Conservation (phyloP, 345 rosid species). For the Acer saccharum region DNA sequence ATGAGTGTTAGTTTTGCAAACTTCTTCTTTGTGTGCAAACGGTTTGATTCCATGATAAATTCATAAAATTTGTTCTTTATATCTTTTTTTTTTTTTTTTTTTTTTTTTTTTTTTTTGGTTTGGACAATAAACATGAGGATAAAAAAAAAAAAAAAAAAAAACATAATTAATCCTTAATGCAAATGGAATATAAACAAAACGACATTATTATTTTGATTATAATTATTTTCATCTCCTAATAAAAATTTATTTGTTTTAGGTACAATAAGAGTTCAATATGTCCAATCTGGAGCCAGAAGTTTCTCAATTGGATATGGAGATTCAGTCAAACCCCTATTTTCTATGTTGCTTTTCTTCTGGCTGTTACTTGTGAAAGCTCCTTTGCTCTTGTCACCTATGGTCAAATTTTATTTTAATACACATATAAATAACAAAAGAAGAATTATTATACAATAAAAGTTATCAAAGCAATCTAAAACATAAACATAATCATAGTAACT, state of each 20-base stretch:
- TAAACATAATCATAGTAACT: too few species aligned
- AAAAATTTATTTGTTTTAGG: background rate
- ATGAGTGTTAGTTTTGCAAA: too few species aligned
- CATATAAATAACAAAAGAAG: too few species aligned
- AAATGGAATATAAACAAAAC: background rate
- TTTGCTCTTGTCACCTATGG: background rate
- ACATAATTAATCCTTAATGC: background rate
- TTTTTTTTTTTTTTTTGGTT: too few species aligned
- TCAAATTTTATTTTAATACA: too few species aligned
- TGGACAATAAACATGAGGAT: background rate
- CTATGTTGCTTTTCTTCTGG: background rate
- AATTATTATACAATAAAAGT: too few species aligned
- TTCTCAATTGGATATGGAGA: background rate
- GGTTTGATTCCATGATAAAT: too few species aligned
- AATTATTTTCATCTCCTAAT: background rate
- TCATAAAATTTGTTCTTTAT: too few species aligned
- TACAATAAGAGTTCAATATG: background rate
- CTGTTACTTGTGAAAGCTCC: background rate
- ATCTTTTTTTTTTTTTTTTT: too few species aligned
- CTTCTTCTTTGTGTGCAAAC: too few species aligned
- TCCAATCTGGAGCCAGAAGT: slow-evolving; percentile 12
- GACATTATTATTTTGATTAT: background rate
- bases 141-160: background rate
- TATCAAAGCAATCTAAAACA: too few species aligned
- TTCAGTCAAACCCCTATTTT: background rate